Evolutionary conservation across 495 filamentous ascomycete genomes (phyloP).

Genomic region (Aspergillus wentii): DNA sequence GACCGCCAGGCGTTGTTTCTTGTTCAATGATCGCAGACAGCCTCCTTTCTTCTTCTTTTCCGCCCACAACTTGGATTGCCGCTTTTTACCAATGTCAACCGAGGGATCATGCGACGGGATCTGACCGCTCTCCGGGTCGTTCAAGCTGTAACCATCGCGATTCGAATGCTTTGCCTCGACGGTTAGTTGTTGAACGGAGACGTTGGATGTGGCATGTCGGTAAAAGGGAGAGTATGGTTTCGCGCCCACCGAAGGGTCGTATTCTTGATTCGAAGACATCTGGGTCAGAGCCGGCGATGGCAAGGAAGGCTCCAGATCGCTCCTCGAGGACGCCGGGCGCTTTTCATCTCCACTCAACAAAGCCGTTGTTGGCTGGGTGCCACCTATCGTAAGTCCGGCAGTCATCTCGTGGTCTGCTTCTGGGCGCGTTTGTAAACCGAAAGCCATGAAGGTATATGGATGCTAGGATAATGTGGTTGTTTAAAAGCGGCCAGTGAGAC

Average conservation of each 20-base stretch:
- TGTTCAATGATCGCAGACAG: constrained; percentile 37
- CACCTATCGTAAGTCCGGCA: no score
- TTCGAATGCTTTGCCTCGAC: constrained; percentile 29
- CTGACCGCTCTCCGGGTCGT: constrained; percentile 27
- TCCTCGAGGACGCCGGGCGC: no score
- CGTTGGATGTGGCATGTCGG: constrained; percentile 44
- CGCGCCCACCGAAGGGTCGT: constrained; percentile 37
- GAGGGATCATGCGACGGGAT: no score
- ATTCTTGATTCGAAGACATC: constrained; percentile 16
- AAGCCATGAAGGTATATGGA: no score
- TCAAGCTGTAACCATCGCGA: constrained; percentile 12
- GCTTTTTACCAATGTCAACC: constrained; percentile 13
- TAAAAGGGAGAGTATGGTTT: constrained; percentile 59
- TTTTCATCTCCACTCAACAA: no score
- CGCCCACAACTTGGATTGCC: constrained; percentile 39
- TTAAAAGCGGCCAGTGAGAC: no score
- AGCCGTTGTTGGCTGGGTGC: no score
- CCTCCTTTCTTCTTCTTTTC: constrained; percentile 25
- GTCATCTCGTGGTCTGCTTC: no score
- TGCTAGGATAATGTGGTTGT: no score
- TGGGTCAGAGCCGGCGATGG: no score
- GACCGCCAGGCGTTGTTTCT: constrained; percentile 43
- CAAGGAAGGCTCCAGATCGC: no score
- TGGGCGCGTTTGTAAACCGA: no score
- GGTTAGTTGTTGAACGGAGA: constrained; percentile 41